phyloP scores from a whole-genome alignment of 1,284 basidiomycete genomes.

The Porogramme epimiltina region DNA sequence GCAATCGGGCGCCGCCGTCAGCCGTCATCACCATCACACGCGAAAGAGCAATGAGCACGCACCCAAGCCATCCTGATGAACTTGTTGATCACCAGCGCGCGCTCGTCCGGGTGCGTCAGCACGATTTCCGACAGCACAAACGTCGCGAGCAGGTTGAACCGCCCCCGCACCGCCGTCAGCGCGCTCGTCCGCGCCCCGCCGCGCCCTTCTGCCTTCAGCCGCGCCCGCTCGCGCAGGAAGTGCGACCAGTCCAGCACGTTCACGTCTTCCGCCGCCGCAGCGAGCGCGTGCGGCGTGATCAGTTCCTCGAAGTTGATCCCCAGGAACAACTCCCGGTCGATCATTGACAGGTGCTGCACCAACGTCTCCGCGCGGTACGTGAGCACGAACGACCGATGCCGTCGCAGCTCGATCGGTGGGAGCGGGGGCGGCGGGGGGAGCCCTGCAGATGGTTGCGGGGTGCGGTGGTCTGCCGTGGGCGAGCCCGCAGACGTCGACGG shows the following conservation, averaged over 20 bases:
- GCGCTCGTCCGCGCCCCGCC: slow-evolving; percentile 65
- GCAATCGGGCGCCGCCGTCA: background rate
- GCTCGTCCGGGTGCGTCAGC: slow-evolving; percentile 65
- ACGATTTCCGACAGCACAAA: slow-evolving; percentile 84
- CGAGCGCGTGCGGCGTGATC: slow-evolving; percentile 68
- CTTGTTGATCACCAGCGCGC: slow-evolving; percentile 72
- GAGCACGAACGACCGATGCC: slow-evolving; percentile 70
- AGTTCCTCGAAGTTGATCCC: slow-evolving; percentile 84
- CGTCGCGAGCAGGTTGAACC: slow-evolving; percentile 86
- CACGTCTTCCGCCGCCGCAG: slow-evolving; percentile 51
- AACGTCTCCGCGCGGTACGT: slow-evolving; percentile 59
- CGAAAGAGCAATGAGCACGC: slow-evolving; percentile 31
- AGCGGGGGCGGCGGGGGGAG: slow-evolving; percentile 16
- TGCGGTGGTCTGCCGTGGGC: slow-evolving; percentile 14
- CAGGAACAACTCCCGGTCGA: slow-evolving; percentile 86
- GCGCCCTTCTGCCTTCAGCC: slow-evolving; percentile 66
- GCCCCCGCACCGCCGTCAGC: slow-evolving; percentile 76
- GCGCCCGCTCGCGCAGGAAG: slow-evolving; percentile 76
- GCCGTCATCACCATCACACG: background rate
- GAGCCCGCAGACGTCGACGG: slow-evolving; percentile 38
- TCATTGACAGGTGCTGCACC: slow-evolving; percentile 83
- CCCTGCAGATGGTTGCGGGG: slow-evolving; percentile 27
- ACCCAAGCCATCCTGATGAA: slow-evolving; percentile 90
- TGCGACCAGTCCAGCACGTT: slow-evolving; percentile 83
- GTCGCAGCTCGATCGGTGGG: slow-evolving; percentile 27